Percentiles rank a stretch among this genome's conserved stretches.
Evolutionary conservation across 179 eudicot genomes (phyloP).

Genomic region (Spergularia azorica): DNA sequence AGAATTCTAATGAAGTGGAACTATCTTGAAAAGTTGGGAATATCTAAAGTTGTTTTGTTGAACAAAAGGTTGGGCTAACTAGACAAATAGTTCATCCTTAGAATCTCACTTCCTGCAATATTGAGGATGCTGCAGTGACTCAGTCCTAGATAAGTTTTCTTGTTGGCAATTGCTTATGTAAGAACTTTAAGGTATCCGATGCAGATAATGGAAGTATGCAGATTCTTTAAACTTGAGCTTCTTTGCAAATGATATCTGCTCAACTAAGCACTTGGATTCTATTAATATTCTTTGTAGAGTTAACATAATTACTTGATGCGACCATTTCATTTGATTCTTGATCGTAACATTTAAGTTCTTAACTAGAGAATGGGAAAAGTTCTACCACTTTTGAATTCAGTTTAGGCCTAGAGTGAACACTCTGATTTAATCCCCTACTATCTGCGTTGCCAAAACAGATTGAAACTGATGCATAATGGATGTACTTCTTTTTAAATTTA

Average conservation of each 20-base stretch:
- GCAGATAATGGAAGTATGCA: neutral
- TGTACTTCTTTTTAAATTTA: neutral
- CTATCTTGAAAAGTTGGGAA: neutral
- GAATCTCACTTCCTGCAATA: too few relatives aligned
- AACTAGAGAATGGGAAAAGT: neutral
- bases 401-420: neutral
- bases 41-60: neutral
- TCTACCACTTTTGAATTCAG: slow-evolving; percentile 4
- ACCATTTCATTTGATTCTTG: neutral
- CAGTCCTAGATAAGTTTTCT: too few relatives aligned
- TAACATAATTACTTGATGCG: neutral
- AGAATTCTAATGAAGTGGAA: neutral
- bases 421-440: neutral
- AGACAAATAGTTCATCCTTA: too few relatives aligned
- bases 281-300: neutral
- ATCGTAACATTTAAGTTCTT: neutral
- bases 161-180: too few relatives aligned
- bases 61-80: too few relatives aligned
- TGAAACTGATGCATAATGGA: too few relatives aligned
- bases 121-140: too few relatives aligned
- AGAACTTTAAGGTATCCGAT: neutral
- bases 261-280: neutral
- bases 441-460: neutral
- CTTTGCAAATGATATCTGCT: neutral
- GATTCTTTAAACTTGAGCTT: neutral